Conservation (phyloP, 1,284 basidiomycete species). For the Fomitopsis palustris region DNA sequence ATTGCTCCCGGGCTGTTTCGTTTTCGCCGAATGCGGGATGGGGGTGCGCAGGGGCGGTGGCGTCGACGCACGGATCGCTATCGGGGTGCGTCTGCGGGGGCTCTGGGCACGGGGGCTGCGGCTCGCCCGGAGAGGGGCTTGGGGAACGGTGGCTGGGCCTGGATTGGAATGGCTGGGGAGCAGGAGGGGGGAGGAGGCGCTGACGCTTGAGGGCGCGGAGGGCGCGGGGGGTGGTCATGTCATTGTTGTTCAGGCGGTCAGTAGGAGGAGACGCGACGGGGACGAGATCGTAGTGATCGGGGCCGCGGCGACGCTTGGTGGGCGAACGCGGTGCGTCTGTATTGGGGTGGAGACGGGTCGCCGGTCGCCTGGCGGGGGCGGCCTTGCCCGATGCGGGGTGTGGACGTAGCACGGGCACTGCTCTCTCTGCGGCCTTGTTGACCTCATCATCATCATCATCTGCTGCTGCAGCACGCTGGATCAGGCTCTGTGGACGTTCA, state of each 20-base stretch:
- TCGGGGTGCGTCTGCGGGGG: not conserved
- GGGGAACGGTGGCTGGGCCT: not conserved
- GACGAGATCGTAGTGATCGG: conserved; percentile 2
- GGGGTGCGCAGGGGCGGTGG: not conserved
- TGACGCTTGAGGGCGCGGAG: conserved; percentile 13
- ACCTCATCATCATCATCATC: too few species aligned
- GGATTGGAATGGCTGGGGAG: not conserved
- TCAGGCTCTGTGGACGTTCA: not conserved
- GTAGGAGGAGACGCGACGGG: not conserved
- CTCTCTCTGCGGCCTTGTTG: too few species aligned
- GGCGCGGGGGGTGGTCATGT: conserved; percentile 5
- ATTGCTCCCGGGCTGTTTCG: not conserved
- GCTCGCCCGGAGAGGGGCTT: not conserved
- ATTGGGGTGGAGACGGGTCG: not conserved
- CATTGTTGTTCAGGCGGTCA: not conserved
- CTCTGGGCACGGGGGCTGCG: not conserved
- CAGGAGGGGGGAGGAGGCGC: not conserved
- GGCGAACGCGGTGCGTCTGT: not conserved
- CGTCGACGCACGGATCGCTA: conserved; percentile 1
- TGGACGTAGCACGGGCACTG: not conserved
- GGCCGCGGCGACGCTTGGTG: conserved; percentile 6
- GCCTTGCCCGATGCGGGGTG: not conserved
- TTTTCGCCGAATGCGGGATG: not conserved
- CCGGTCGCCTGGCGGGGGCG: not conserved
- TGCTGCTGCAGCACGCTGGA: not conserved